Evolutionary conservation across 164 flowering plant genomes (phyloP).

Genomic region (Kingdonia uniflora): DNA sequence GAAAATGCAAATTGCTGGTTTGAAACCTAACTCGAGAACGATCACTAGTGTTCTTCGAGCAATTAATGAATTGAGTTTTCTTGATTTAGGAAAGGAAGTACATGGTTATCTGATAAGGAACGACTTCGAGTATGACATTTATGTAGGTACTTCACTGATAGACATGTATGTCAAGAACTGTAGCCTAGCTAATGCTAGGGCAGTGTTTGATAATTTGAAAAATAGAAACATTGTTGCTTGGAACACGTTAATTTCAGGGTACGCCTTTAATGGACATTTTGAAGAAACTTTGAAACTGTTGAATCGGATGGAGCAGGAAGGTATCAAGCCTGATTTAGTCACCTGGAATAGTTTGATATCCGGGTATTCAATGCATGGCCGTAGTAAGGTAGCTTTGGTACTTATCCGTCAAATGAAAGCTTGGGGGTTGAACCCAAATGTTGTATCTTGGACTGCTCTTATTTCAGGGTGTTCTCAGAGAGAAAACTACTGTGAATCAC

Average conservation of each 20-base stretch:
- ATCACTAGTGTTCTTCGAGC: slow-evolving; percentile 47
- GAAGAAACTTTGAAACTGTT: slow-evolving; percentile 29
- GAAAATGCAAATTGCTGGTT: slow-evolving; percentile 32
- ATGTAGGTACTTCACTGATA: slow-evolving; percentile 45
- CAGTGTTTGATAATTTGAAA: slow-evolving; percentile 33
- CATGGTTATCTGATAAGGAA: slow-evolving; percentile 46
- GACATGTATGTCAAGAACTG: slow-evolving; percentile 62
- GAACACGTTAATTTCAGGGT: slow-evolving; percentile 55
- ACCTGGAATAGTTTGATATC: slow-evolving; percentile 55
- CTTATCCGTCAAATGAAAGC: slow-evolving; percentile 30
- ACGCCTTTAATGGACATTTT: slow-evolving; percentile 36
- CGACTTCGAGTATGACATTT: slow-evolving; percentile 36
- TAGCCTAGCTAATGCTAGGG: slow-evolving; percentile 25
- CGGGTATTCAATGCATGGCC: slow-evolving; percentile 42
- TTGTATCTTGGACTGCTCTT: slow-evolving; percentile 65
- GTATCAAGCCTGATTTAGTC: slow-evolving; percentile 40
- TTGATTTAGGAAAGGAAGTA: slow-evolving; percentile 38
- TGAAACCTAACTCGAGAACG: slow-evolving; percentile 42
- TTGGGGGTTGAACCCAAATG: slow-evolving; percentile 42
- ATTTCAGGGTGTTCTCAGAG: slow-evolving; percentile 49
- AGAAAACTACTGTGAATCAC: slow-evolving; percentile 28
- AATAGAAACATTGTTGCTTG: slow-evolving; percentile 41
- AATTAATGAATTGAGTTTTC: slow-evolving; percentile 24
- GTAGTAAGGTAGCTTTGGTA: slow-evolving; percentile 32
- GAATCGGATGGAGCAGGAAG: slow-evolving; percentile 39